Evolutionary conservation across 139 green algal species (phyloP), one percentile per base, ranked within the genome.

Genomic region (Deuterostichococcus epilithicus): DNA sequence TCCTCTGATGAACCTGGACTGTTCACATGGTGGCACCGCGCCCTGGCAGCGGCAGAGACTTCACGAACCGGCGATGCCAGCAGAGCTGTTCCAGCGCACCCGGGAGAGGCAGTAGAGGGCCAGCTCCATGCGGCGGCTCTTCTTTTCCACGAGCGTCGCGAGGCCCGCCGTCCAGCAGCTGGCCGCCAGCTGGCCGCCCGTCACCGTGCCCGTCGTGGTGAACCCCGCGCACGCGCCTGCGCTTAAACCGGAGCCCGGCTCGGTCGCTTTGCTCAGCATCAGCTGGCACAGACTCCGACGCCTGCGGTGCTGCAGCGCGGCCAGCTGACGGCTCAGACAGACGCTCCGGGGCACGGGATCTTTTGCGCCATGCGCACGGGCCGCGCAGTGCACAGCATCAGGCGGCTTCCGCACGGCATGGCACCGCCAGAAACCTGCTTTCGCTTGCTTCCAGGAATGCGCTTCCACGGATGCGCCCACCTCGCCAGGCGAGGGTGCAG

Each of bases 71-170:
- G 58, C 58, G 58, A 67, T 67, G 23, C 58, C 58, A 25, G 23
- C 23, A 67, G 58, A 30, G 23, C 58, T 30, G 58, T 67, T 67
- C 25, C 35, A 28, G n/a, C 81, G 15, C 73, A 85, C 87, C 32
- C 90, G 80, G 0, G 83, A 87, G 42, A 88, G 34, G 74, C 87
- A 91, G 88, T 98, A 98, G 39, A 97, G 81, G 26, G 94, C 94
- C 52, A 98, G 90, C 86, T 98, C 95, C 93, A 97, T 97, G 72
- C 95, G 88, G 23, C 95, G 87, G 1, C 78, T 88, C 83, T 97
- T 97, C 86, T 98, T 98, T 86, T 98, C 95, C 52, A 94, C 69
- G 59, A 98, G 80, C 10, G 85, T 87, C 1, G 91, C 88, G 44
- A 95, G 80, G 2, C 93, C 90, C 37, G 66, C 75, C 15, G 77